These are phyloP conservation scores for Scolecobasidium constrictum DNA, from an alignment of 2,329 filamentous ascomycete species.

Conservation along the genomic window DNA sequence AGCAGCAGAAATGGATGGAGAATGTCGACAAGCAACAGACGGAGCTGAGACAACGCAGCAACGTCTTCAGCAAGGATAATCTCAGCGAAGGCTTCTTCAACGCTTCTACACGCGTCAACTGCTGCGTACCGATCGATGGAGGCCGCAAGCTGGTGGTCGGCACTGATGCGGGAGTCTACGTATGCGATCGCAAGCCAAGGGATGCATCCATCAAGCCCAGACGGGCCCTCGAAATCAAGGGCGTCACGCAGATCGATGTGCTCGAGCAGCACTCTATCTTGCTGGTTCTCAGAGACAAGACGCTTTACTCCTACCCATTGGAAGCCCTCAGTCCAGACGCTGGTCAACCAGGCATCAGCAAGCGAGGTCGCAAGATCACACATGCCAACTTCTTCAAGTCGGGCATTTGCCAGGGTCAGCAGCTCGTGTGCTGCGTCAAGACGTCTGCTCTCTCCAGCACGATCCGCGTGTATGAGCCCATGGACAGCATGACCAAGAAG, in stretches of 20 bases:
- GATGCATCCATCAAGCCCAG: conserved; percentile 63
- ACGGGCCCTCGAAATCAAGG: conserved; percentile 73
- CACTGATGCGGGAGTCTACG: conserved; percentile 86
- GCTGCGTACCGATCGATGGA: conserved; percentile 91
- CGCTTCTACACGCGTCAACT: conserved; percentile 80
- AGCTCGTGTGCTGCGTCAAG: conserved; percentile 94
- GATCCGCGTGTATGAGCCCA: conserved; percentile 98
- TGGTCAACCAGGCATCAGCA: conserved; percentile 41
- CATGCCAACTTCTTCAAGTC: conserved; percentile 99
- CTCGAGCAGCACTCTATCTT: conserved; percentile 90
- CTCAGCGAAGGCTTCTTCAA: conserved; percentile 86
- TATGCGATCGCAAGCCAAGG: conserved; percentile 83
- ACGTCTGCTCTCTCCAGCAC: conserved; percentile 86
- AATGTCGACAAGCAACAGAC: conserved; percentile 86
- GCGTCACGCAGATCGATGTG: conserved; percentile 91
- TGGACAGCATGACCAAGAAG: conserved; percentile 83
- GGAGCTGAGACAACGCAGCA: conserved; percentile 65
- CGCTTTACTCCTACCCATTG: conserved; percentile 77
- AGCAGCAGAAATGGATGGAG: conserved; percentile 93
- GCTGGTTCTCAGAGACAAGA: conserved; percentile 86
- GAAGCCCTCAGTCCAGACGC: conserved; percentile 64
- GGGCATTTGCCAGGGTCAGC: conserved; percentile 85
- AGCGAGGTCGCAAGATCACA: conserved; percentile 90
- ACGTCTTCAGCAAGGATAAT: conserved; percentile 57
- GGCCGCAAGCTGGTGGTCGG: conserved; percentile 90